Evolutionary conservation across 2,329 filamentous ascomycete species (phyloP).

Genomic region (Graphium sp.): DNA sequence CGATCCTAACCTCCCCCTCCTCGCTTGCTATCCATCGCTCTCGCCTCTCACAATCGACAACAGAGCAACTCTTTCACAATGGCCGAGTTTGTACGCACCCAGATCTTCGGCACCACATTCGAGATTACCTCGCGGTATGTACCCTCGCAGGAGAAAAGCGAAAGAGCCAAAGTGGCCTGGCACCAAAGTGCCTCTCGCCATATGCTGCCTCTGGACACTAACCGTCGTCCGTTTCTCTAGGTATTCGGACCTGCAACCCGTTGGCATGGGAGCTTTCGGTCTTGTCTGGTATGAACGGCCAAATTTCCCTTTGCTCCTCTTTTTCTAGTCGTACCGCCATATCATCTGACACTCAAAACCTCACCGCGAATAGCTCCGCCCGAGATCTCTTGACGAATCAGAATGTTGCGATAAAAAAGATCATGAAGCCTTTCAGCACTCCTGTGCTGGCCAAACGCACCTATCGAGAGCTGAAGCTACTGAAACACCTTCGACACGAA

Average conservation of each 20-base stretch:
- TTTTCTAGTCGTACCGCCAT: slow-evolving; percentile 3
- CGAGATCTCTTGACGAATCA: slow-evolving; percentile 95
- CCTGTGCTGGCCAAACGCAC: slow-evolving; percentile 94
- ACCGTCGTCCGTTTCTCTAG: slow-evolving; percentile 23
- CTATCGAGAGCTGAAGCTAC: slow-evolving; percentile 89
- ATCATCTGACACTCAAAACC: not conserved
- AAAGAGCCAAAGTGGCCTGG: slow-evolving; percentile 6
- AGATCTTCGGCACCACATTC: slow-evolving; percentile 99
- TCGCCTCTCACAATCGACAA: too few relatives aligned
- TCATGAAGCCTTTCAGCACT: slow-evolving; percentile 99
- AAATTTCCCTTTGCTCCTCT: slow-evolving; percentile 5
- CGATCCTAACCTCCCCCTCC: too few relatives aligned
- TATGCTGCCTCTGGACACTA: not conserved
- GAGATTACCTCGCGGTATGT: slow-evolving; percentile 93
- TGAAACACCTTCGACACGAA: slow-evolving; percentile 94
- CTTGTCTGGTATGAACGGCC: slow-evolving; percentile 86
- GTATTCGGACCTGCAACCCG: slow-evolving; percentile 94
- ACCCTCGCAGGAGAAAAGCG: too few relatives aligned
- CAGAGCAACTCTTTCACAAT: slow-evolving; percentile 44
- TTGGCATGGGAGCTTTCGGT: slow-evolving; percentile 98
- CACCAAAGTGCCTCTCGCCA: not conserved
- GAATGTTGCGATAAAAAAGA: slow-evolving; percentile 98
- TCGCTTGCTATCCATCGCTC: too few relatives aligned
- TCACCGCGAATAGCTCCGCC: slow-evolving; percentile 61
- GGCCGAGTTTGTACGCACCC: slow-evolving; percentile 97